These are phyloP conservation scores for Melocanna baccifera DNA, from an alignment of 176 grass and related monocot genomes.

Conservation along the genomic window DNA sequence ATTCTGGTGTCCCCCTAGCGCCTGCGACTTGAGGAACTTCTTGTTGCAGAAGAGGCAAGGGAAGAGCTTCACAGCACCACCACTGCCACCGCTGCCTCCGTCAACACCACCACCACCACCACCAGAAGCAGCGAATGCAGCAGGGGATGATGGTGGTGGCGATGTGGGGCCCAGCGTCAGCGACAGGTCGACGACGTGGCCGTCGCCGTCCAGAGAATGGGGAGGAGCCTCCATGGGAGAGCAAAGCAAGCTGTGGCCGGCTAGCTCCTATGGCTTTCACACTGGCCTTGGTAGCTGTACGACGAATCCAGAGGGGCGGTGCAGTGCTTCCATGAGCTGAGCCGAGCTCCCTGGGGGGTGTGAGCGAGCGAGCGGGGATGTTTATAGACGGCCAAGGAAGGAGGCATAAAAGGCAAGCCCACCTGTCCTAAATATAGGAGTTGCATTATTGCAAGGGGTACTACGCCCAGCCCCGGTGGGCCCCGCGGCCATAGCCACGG, in stretches of 20 bases:
- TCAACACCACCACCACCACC: neutral
- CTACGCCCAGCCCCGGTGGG: neutral
- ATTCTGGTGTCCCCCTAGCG: slow-evolving; percentile 92
- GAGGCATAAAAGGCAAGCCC: slow-evolving; percentile 11
- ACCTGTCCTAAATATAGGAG: slow-evolving; percentile 33
- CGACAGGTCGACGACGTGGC: slow-evolving; percentile 31
- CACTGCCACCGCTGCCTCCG: neutral
- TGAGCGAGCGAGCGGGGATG: neutral
- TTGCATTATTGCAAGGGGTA: slow-evolving; percentile 37
- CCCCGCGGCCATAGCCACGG: neutral
- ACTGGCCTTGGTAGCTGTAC: neutral
- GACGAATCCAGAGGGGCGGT: neutral
- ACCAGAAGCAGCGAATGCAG: neutral
- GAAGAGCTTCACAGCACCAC: slow-evolving; percentile 65
- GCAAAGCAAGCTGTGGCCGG: neutral
- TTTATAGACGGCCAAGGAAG: slow-evolving; percentile 9
- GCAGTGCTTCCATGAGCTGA: neutral
- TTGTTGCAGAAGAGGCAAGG: slow-evolving; percentile 98
- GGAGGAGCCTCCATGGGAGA: slow-evolving; percentile 21
- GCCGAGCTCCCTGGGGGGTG: neutral
- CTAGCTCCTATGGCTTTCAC: neutral
- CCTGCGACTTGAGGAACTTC: slow-evolving; percentile 98
- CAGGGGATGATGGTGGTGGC: neutral
- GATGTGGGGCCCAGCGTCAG: slow-evolving; percentile 35
- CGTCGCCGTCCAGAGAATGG: neutral